Conservation (phyloP, 345 rosid genomes). For the Citrus cavaleriei region DNA sequence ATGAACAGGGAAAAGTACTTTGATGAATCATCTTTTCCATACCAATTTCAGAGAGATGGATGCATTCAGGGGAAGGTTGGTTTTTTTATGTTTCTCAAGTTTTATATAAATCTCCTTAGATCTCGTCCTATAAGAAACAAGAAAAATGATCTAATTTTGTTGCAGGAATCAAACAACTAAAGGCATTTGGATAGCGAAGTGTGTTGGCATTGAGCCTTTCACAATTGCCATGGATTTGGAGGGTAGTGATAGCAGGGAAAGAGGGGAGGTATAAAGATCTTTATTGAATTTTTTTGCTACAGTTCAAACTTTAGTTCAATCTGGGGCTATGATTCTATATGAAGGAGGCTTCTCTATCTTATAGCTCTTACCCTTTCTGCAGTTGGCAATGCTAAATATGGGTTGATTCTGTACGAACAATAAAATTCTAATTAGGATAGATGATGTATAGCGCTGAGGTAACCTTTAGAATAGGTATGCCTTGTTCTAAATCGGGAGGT, state of each 20-base stretch:
- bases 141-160: not conserved
- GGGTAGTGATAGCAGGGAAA: slow-evolving; percentile 82
- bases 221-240: slow-evolving; percentile 78
- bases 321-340: not conserved
- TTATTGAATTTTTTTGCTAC: not conserved
- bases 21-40: slow-evolving; percentile 70
- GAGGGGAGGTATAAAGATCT: slow-evolving; percentile 62
- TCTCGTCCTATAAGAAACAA: not conserved
- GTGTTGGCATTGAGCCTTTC: slow-evolving; percentile 66
- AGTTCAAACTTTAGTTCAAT: not conserved
- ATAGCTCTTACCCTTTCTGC: not conserved
- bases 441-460: not conserved
- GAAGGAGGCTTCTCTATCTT: not conserved
- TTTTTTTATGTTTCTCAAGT: not conserved
- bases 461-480: not conserved
- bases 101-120: not conserved
- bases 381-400: not conserved
- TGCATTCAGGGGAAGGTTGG: slow-evolving; percentile 72
- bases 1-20: slow-evolving; percentile 64
- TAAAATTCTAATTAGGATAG: not conserved
- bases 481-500: not conserved
- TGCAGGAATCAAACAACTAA: slow-evolving; percentile 78
- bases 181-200: slow-evolving; percentile 75
- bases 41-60: slow-evolving; percentile 80
- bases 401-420: not conserved